Evolutionary conservation across 2,329 filamentous ascomycete genomes (phyloP).

Genomic region (Xylaria polymorpha): DNA sequence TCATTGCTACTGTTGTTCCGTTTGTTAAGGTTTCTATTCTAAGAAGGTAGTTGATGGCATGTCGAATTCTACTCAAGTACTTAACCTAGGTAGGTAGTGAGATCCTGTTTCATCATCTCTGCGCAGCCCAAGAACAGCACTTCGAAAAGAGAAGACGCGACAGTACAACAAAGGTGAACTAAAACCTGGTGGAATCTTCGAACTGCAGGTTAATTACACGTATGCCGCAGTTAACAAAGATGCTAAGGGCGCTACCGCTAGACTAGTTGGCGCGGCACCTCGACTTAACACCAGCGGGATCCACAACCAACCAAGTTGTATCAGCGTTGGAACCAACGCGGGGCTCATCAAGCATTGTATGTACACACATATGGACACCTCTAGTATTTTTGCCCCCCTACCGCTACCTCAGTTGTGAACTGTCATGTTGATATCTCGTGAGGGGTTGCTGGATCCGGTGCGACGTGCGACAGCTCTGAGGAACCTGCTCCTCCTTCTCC

Average conservation of each 20-base stretch:
- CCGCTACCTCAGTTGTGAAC: not conserved
- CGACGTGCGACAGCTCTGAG: not conserved
- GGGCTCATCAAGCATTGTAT: conserved; percentile 13
- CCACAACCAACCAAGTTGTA: conserved; percentile 26
- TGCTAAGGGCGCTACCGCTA: conserved; percentile 19
- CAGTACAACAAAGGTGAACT: not conserved
- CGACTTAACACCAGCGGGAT: conserved; percentile 6
- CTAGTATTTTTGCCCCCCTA: not conserved
- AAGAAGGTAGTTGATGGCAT: not conserved
- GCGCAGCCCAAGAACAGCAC: not conserved
- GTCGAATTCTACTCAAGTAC: not conserved
- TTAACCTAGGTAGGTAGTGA: not conserved
- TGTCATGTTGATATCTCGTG: conserved; percentile 4
- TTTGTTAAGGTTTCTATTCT: not conserved
- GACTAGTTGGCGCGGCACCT: conserved; percentile 17
- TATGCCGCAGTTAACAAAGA: conserved; percentile 14
- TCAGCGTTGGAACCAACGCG: conserved; percentile 20
- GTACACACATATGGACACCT: not conserved
- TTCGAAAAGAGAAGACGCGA: not conserved
- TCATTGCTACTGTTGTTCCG: not conserved
- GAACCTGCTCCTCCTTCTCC: not conserved
- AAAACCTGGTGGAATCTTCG: not conserved
- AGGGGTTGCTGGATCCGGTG: not conserved
- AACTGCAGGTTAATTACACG: not conserved
- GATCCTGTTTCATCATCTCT: not conserved